Evolutionary conservation across 2,329 filamentous ascomycete species (phyloP).

Genomic region (Aspergillus sp.): DNA sequence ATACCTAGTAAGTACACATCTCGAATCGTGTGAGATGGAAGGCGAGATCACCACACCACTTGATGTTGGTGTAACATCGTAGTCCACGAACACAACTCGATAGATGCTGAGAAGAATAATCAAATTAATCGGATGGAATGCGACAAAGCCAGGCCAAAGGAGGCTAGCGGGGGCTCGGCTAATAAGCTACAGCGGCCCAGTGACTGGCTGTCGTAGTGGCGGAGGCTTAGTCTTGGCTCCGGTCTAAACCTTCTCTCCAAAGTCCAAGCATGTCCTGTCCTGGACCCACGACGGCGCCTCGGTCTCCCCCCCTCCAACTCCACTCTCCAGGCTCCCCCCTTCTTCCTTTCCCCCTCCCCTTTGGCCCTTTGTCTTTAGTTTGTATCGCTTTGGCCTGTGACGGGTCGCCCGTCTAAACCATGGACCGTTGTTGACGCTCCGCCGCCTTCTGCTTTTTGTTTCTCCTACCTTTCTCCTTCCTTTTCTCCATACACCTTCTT

Average conservation of each 20-base stretch:
- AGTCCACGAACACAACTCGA: too few relatives aligned
- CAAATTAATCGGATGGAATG: too few relatives aligned
- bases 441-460: slow-evolving; percentile 16
- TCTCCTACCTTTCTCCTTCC: slow-evolving; percentile 6
- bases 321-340: background rate
- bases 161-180: background rate
- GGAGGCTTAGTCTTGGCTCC: slow-evolving; percentile 21
- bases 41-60: too few relatives aligned
- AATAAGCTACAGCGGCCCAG: background rate
- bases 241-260: slow-evolving; percentile 4
- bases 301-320: background rate
- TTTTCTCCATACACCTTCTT: background rate
- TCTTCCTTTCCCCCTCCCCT: background rate
- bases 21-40: too few relatives aligned
- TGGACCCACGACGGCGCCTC: background rate
- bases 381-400: slow-evolving; percentile 3
- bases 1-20: too few relatives aligned
- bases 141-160: background rate
- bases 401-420: slow-evolving; percentile 9
- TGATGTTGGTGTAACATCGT: too few relatives aligned
- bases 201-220: slow-evolving; percentile 9
- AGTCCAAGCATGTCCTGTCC: background rate
- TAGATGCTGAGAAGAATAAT: too few relatives aligned
- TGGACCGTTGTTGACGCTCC: slow-evolving; percentile 16
- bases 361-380: background rate